phyloP scores from a whole-genome alignment of 83 land plant species.

The Thuja plicata region DNA sequence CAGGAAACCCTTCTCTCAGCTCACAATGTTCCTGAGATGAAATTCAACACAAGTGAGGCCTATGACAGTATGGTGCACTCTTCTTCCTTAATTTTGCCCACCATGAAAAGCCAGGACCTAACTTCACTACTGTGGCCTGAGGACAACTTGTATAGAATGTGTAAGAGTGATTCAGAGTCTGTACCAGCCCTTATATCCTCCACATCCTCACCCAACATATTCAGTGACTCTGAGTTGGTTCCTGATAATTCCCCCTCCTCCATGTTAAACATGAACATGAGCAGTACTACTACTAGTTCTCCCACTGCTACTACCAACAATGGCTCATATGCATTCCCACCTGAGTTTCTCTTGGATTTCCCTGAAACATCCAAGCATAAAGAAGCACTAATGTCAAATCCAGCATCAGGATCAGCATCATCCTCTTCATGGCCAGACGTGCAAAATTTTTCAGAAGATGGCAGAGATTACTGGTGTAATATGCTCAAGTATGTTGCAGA shows the following conservation, averaged over 20 bases:
- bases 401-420: background rate
- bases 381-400: background rate
- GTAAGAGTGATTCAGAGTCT: conserved; percentile 7
- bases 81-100: background rate
- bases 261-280: background rate
- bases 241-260: background rate
- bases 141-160: background rate
- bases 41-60: conserved; percentile 2
- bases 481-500: conserved; percentile 9
- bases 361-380: background rate
- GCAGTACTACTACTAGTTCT: background rate
- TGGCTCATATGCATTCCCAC: background rate
- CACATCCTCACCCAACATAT: conserved; percentile 12
- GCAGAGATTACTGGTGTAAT: conserved; percentile 14
- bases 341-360: conserved; percentile 12
- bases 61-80: background rate
- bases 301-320: background rate
- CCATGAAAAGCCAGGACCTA: background rate
- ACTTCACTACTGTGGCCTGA: conserved; percentile 10
- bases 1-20: background rate
- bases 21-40: background rate
- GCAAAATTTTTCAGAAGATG: background rate
- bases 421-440: conserved; percentile 4
- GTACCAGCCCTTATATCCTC: conserved; percentile 5
- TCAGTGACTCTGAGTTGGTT: conserved; percentile 7